These are phyloP conservation scores for Yamadazyma songkhlaensis DNA, from an alignment of 1,139 yeast genomes.

Conservation along the genomic window DNA sequence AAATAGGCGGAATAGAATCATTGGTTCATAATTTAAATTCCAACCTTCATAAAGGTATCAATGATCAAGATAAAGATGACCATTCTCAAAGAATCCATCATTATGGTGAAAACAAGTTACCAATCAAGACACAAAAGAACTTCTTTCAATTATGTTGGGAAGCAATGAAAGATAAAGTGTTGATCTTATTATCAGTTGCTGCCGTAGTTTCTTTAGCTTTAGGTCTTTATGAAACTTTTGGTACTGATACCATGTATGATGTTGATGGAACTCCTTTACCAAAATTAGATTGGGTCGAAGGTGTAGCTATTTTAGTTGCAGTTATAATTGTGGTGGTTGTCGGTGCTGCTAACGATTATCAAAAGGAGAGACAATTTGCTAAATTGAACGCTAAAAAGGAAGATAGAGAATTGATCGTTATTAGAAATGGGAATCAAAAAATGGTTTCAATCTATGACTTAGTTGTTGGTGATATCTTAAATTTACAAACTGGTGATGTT, in stretches of 20 bases:
- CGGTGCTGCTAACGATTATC: conserved; percentile 93
- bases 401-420: conserved; percentile 74
- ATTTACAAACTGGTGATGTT: conserved; percentile 90
- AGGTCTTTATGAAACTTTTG: conserved; percentile 91
- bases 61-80: conserved; percentile 26
- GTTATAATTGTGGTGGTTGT: conserved; percentile 87
- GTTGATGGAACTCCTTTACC: conserved; percentile 74
- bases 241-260: conserved; percentile 75
- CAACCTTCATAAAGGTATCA: conserved; percentile 43
- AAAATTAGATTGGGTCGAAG: conserved; percentile 96
- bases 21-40: conserved; percentile 34
- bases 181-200: conserved; percentile 78
- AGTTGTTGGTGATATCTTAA: conserved; percentile 80
- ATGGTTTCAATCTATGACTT: conserved; percentile 73
- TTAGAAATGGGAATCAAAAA: conserved; percentile 68
- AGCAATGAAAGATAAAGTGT: conserved; percentile 88
- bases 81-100: conserved; percentile 32
- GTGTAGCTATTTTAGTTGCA: conserved; percentile 94
- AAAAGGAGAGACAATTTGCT: conserved; percentile 91
- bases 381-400: conserved; percentile 84
- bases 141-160: conserved; percentile 70
- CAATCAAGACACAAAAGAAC: conserved; percentile 64
- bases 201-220: conserved; percentile 86
- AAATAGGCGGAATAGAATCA: conserved; percentile 41
- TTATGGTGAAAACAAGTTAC: conserved; percentile 72